Evolutionary conservation across 345 rosid species (phyloP), one percentile per base, ranked within the genome.

Genomic region (Populus alba): DNA sequence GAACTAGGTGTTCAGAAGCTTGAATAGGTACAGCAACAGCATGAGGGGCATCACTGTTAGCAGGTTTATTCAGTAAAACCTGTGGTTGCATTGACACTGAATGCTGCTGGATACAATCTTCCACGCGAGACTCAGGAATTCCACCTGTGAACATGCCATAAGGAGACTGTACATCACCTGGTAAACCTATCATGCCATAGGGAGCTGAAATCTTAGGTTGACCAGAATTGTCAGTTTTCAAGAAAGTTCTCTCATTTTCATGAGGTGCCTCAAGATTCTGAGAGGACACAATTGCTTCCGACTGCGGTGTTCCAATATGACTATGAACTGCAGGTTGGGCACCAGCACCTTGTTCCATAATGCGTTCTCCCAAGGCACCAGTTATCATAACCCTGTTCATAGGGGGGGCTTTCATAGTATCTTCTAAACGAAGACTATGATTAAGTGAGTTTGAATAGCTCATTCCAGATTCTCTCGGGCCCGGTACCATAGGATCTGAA

Each of bases 401-500:
- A 15, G 81, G 79, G 41, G 1, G 85, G 73, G 73, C 65, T 79
- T 74, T 78, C 73, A 39, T 53, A 61, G 67, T 79, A 63, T 89
- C 92, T 63, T 86, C 89, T 4, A 79, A 59, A 53, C 20, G 78
- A 37, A 87, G 87, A 82, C 92, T 92, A 35, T 86, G 90, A 86
- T 81, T 81, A 71, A 84, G 37, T 63, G 88, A 65, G 77, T 70
- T 77, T 25, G 83, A 70, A 83, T 80, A 43, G 76, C 80, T 81
- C 41, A 51, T 62, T 74, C 45, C 65, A 47, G 68, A 53, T 6
- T 81, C 87, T 75, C 85, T 83, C 57, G 71, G 83, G 76, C 83
- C 90, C 74, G 51, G 86, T 68, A 79, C 79, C 79, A 84, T 10
- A 70, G 91, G 82, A 87, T 91, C 93, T 1, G 90, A 91, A 87